Evolutionary conservation across 495 filamentous ascomycete genomes (phyloP).

Genomic region (Aspergillus campestris): DNA sequence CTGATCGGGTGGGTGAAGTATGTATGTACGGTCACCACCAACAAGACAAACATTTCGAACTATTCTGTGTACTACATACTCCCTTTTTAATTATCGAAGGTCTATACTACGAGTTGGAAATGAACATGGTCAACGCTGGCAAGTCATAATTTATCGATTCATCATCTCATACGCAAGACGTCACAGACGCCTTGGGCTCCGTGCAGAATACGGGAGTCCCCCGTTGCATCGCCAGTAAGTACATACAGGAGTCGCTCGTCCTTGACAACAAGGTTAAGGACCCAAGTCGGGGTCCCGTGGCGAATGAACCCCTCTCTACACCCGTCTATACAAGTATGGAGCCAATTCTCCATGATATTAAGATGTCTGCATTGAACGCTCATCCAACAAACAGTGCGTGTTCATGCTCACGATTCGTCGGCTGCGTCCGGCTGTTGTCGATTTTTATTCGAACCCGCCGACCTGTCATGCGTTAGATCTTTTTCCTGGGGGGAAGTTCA

Average conservation of each 20-base stretch:
- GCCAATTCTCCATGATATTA: conserved; percentile 4
- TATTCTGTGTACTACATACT: not conserved
- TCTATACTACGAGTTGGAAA: not conserved
- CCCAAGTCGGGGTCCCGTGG: too few species aligned
- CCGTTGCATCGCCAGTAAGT: too few species aligned
- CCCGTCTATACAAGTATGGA: conserved; percentile 11
- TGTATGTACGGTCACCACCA: too few species aligned
- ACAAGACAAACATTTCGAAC: not conserved
- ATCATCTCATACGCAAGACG: conserved; percentile 23
- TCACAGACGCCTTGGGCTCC: conserved; percentile 19
- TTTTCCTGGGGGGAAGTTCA: not conserved
- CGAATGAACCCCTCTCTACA: not conserved
- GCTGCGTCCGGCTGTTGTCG: conserved; percentile 26
- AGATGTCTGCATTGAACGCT: not conserved
- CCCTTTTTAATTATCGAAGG: not conserved
- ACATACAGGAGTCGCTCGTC: too few species aligned
- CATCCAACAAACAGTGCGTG: too few species aligned
- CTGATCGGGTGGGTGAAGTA: too few species aligned
- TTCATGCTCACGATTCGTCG: conserved; percentile 14
- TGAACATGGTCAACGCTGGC: conserved; percentile 1
- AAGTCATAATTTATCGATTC: conserved; percentile 21
- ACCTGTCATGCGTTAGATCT: conserved; percentile 20
- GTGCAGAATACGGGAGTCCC: conserved; percentile 12
- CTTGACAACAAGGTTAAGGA: too few species aligned
- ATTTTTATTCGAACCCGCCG: conserved; percentile 27